phyloP scores from a whole-genome alignment of 164 flowering plant species.

The Taxillus chinensis region DNA sequence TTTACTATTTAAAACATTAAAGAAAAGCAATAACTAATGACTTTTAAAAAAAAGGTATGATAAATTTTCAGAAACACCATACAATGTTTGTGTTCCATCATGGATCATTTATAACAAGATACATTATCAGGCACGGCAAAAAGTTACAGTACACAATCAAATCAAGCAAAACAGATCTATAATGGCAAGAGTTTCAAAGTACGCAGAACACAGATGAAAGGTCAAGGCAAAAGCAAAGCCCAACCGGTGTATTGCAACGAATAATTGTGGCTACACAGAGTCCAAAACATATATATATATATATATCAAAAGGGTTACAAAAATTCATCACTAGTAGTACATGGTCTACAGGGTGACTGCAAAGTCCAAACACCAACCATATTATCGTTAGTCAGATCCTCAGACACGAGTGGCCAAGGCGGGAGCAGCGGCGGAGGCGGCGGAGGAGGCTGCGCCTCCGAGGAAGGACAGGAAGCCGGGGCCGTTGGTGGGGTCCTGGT shows the following conservation, averaged over 20 bases:
- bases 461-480: conserved; percentile 37
- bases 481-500: conserved; percentile 25
- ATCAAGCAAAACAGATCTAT: conserved; percentile 1
- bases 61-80: too few species aligned
- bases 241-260: not conserved
- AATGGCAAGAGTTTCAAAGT: not conserved
- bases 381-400: conserved; percentile 2
- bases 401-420: conserved; percentile 16
- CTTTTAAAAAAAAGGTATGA: too few species aligned
- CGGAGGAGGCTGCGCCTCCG: conserved; percentile 36
- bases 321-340: not conserved
- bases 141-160: not conserved
- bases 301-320: not conserved
- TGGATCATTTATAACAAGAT: not conserved
- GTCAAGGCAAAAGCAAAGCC: not conserved
- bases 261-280: not conserved
- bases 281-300: not conserved
- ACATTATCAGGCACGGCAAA: not conserved
- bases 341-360: too few species aligned
- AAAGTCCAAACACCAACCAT: too few species aligned
- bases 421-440: conserved; percentile 29
- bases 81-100: too few species aligned
- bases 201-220: not conserved
- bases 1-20: too few species aligned
- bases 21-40: too few species aligned